Evolutionary conservation across 2,329 filamentous ascomycete species (phyloP).

Genomic region (Colletotrichum sp.): DNA sequence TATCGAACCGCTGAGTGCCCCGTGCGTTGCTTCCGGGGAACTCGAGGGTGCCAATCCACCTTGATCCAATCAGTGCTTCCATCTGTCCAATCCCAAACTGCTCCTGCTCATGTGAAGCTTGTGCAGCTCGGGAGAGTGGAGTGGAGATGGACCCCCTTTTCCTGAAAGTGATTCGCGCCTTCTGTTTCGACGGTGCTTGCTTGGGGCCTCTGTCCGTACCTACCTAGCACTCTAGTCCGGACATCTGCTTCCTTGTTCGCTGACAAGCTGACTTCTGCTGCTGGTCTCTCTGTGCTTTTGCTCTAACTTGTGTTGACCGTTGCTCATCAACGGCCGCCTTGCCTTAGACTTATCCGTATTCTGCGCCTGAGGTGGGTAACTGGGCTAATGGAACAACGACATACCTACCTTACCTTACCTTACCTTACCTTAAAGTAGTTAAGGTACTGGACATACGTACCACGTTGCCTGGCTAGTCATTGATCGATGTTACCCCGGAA

Average conservation of each 20-base stretch:
- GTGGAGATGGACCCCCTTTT: constrained; percentile 19
- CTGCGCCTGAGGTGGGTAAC: background rate
- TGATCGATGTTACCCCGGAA: background rate
- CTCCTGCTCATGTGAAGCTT: background rate
- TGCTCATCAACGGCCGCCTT: background rate
- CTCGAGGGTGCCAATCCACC: background rate
- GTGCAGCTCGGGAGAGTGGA: constrained; percentile 15
- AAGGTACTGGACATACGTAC: background rate
- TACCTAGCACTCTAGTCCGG: background rate
- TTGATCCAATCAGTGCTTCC: background rate
- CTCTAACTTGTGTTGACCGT: background rate
- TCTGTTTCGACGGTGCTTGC: constrained; percentile 17
- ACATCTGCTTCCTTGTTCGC: background rate
- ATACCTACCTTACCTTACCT: background rate
- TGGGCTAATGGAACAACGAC: background rate
- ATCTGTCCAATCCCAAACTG: background rate
- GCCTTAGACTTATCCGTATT: background rate
- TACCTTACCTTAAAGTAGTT: background rate
- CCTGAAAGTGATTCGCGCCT: constrained; percentile 9
- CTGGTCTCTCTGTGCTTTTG: background rate
- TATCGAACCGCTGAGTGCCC: background rate
- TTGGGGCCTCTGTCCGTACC: background rate
- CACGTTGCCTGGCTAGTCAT: background rate
- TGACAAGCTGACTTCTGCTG: background rate
- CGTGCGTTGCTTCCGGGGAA: constrained; percentile 9